These are phyloP conservation scores for Calonectria hongkongensis DNA, from an alignment of 2,329 filamentous ascomycete genomes.

Conservation along the genomic window DNA sequence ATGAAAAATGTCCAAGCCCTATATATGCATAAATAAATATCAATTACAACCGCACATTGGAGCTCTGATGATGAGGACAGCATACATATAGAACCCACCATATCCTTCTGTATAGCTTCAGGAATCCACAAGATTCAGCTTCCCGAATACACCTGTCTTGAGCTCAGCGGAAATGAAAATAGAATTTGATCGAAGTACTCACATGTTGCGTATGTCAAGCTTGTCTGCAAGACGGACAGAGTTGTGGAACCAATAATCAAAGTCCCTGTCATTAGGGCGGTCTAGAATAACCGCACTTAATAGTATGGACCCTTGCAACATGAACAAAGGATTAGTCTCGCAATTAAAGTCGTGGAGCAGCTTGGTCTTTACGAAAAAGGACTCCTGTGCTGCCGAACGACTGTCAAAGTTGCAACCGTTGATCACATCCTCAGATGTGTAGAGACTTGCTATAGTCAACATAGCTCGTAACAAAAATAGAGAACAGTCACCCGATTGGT, in stretches of 20 bases:
- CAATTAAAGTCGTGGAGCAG: slow-evolving; percentile 47
- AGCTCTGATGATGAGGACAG: background rate
- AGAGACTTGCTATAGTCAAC: slow-evolving; percentile 6
- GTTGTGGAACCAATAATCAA: slow-evolving; percentile 48
- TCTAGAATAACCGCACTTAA: slow-evolving; percentile 38
- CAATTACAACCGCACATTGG: background rate
- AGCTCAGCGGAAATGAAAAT: fast-evolving
- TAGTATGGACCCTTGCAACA: slow-evolving; percentile 45
- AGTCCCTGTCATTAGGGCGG: slow-evolving; percentile 43
- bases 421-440: slow-evolving; percentile 33
- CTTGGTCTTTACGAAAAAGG: slow-evolving; percentile 45
- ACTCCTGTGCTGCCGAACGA: slow-evolving; percentile 37
- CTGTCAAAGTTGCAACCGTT: slow-evolving; percentile 38
- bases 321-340: slow-evolving; percentile 21
- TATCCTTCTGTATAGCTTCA: slow-evolving; percentile 40
- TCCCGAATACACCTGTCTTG: slow-evolving; percentile 16
- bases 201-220: slow-evolving; percentile 38
- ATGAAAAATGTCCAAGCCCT: slow-evolving; percentile 34
- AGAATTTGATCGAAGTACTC: background rate
- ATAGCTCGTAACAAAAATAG: slow-evolving; percentile 42
- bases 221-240: slow-evolving; percentile 38
- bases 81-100: slow-evolving; percentile 49
- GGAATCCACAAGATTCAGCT: slow-evolving; percentile 1
- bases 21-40: background rate
- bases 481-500: slow-evolving; percentile 33